Base-by-base conservation (phyloP, 108 stramenopile genomes). In the Fragilariopsis cylindrus region DNA sequence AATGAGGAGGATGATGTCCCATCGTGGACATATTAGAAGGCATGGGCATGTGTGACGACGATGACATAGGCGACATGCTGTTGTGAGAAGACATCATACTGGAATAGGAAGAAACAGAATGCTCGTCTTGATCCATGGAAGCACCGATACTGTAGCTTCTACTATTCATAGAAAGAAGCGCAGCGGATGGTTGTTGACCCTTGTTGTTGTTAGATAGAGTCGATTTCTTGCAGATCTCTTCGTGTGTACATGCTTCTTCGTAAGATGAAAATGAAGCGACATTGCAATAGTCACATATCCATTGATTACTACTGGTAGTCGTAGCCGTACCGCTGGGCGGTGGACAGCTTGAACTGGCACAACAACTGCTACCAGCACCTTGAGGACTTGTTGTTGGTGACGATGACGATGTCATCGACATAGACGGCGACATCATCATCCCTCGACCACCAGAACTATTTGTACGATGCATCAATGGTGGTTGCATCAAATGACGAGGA, bases 221-320 rank as follows among this genome's bases (percentile, higher is more conserved):
- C 3, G 64, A 65, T 44, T 60, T 46, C 43, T 73, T 75, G 66
- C 88, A 89, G 47, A 62, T 46, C 50, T 76, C 78, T 70, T 89
- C 88, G 77, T 89, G 88, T n/a, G 65, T 68, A 67, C 85, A 86
- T 1, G 88, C 88, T 58, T 83, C 84, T 60, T 87, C 79, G 45
- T 81, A 89, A 7, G 82, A 74, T 5, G 72, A n/a, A 75, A 89
- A 89, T 4, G 88, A 66, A 9, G 84, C 83, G 7, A 74, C 72
- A 48, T 85, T 84, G 71, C 88, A 89, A 55, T 64, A 87, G 62
- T 89, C 88, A 60, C 88, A 89, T 43, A 85, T 76, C 88, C 88
- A 89, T 55, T 76, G 69, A 16, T 65, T 65, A 42, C 6, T 65
- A 30, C 41, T 60, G 58, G 58, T 30, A 60, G 19, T 60, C 4